Percentiles rank a stretch among this genome's conserved stretches.
phyloP scores from a whole-genome alignment of 1,284 basidiomycete genomes.

The Irpex sp. region DNA sequence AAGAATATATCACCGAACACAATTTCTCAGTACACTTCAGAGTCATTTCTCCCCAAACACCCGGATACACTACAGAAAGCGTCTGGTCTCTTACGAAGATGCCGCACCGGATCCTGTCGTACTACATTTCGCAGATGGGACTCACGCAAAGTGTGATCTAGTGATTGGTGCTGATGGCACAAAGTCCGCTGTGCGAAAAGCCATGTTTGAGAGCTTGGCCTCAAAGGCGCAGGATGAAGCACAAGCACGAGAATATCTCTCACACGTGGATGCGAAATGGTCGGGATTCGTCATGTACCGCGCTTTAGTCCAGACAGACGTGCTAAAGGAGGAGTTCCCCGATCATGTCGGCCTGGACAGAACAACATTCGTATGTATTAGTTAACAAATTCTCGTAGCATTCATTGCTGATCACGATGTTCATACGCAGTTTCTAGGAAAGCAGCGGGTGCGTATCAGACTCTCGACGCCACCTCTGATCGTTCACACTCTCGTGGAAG shows the following conservation, averaged over 20 bases:
- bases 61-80: conserved; percentile 36
- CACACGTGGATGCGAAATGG: conserved; percentile 32
- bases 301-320: conserved; percentile 19
- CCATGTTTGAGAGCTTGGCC: conserved; percentile 22
- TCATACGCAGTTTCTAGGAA: too few relatives aligned
- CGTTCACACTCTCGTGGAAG: too few relatives aligned
- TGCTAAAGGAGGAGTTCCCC: background rate
- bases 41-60: conserved; percentile 31
- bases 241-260: conserved; percentile 11
- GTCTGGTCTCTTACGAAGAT: conserved; percentile 28
- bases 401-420: too few relatives aligned
- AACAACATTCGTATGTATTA: background rate
- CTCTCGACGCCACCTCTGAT: too few relatives aligned
- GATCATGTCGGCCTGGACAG: background rate
- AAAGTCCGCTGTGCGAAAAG: conserved; percentile 39
- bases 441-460: too few relatives aligned
- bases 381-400: too few relatives aligned
- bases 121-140: conserved; percentile 34
- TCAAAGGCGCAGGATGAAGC: conserved; percentile 1
- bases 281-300: conserved; percentile 34
- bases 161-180: conserved; percentile 44
- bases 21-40: conserved; percentile 38
- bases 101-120: conserved; percentile 2
- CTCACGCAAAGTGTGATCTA: conserved; percentile 34
- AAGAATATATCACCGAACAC: conserved; percentile 36